Conservation (phyloP, 73 alveolate species). For the Tetrahymena borealis region DNA sequence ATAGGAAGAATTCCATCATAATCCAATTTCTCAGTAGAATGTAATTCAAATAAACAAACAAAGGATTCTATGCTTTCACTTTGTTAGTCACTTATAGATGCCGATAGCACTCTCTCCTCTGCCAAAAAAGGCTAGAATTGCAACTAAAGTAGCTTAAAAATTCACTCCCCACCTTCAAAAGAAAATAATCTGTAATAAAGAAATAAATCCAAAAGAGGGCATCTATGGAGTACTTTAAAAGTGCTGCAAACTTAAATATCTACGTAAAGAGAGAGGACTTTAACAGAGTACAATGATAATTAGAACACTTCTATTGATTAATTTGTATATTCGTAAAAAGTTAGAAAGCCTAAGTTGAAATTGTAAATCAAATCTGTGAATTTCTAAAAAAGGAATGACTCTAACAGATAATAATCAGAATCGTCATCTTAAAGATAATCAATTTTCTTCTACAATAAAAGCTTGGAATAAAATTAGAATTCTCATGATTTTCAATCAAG, state of each 20-base stretch:
- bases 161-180: background rate
- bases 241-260: background rate
- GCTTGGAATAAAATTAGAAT: background rate
- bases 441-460: background rate
- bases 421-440: background rate
- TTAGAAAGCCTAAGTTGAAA: background rate
- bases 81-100: no score
- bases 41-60: no score
- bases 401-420: background rate
- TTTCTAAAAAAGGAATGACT: background rate
- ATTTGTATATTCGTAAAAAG: background rate
- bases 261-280: background rate
- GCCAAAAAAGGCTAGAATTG: background rate
- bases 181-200: background rate
- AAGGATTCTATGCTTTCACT: no score
- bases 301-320: background rate
- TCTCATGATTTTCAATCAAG: no score
- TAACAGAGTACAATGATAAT: background rate
- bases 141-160: background rate
- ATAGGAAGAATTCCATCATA: background rate
- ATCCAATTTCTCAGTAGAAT: no score
- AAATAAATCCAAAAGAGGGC: background rate
- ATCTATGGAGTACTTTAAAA: background rate
- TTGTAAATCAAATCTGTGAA: background rate
- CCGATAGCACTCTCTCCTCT: no score